Base-by-base conservation (phyloP, 1,139 yeast genomes). In the Sugiyamaella castrensis region DNA sequence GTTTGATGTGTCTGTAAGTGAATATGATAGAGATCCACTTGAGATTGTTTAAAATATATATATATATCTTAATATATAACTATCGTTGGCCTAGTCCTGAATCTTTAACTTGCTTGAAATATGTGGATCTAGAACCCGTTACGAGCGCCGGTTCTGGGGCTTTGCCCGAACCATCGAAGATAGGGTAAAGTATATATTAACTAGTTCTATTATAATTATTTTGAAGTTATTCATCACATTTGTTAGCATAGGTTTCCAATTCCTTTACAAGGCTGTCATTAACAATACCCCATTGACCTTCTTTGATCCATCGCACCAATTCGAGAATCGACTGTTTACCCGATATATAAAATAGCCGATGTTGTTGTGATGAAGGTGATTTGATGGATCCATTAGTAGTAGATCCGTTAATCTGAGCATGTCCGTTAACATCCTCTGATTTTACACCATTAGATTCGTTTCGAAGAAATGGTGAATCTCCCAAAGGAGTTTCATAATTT, bases 21-120 rank as follows among this genome's bases (percentile, higher is more conserved):
- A 66, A 43, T 60, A 69, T 1, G 92, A 84, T 62, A 67, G 61
- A 43, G 91, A 84, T 62, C 89, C 88, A 1, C 74, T 73, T 31
- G 63, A 63, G 40, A 59, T 65, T 31, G 66, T 70, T 26, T 73
- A 62, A 53, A 8, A 32, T 5, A 4, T 24, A 40, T 39, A n/a
- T 11, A 42, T 35, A 42, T 30, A 6, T 6, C 33, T 6, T 30
- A n/a, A n/a, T n/a, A n/a, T 11, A 9, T 29, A 29, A 29, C 31
- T 29, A 12, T 6, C 5, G 35, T n/a, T n/a, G n/a, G n/a, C n/a
- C n/a, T n/a, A n/a, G n/a, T n/a, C n/a, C n/a, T n/a, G n/a, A n/a
- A n/a, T n/a, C n/a, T n/a, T n/a, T n/a, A n/a, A n/a, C n/a, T n/a
- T n/a, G n/a, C n/a, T n/a, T n/a, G n/a, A n/a, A n/a, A n/a, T n/a